Percentiles rank a stretch among this genome's conserved stretches.
Conservation (phyloP, 140 eudicot genomes). For the Cichorium intybus region DNA sequence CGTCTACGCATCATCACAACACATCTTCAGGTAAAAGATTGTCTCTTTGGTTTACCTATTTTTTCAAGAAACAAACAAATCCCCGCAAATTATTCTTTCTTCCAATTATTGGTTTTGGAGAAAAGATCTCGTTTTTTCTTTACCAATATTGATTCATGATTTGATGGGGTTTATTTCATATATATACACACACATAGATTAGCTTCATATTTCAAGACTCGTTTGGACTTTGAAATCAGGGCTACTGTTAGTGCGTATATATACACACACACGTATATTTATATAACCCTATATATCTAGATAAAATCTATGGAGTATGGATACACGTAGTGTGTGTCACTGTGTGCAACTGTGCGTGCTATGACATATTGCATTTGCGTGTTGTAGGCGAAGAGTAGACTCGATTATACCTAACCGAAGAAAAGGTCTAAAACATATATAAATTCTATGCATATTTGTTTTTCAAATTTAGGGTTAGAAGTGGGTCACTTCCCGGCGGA, state of each 20-base stretch:
- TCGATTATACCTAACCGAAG: constrained; percentile 14
- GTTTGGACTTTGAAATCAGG: constrained; percentile 31
- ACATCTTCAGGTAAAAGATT: constrained; percentile 63
- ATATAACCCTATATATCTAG: constrained; percentile 23
- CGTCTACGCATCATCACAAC: constrained; percentile 24
- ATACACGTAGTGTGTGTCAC: constrained; percentile 36
- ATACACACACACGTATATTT: neutral
- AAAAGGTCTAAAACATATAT: neutral
- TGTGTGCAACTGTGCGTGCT: constrained; percentile 32
- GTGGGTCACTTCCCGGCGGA: constrained; percentile 79
- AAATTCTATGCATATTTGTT: neutral
- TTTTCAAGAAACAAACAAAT: constrained; percentile 31
- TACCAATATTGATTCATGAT: constrained; percentile 17
- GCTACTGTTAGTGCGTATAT: constrained; percentile 26
- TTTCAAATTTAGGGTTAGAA: constrained; percentile 59
- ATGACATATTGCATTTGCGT: constrained; percentile 24
- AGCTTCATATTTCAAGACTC: constrained; percentile 39
- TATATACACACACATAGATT: constrained; percentile 18
- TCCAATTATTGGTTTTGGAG: constrained; percentile 31
- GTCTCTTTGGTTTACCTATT: constrained; percentile 3
- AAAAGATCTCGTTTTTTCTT: neutral
- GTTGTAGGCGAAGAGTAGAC: constrained; percentile 26
- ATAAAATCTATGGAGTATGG: constrained; percentile 30
- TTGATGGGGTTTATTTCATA: constrained; percentile 17
- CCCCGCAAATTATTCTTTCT: constrained; percentile 22